Evolutionary conservation across 2,329 filamentous ascomycete species (phyloP).

Genomic region (Rhinocladiella mackenziei): DNA sequence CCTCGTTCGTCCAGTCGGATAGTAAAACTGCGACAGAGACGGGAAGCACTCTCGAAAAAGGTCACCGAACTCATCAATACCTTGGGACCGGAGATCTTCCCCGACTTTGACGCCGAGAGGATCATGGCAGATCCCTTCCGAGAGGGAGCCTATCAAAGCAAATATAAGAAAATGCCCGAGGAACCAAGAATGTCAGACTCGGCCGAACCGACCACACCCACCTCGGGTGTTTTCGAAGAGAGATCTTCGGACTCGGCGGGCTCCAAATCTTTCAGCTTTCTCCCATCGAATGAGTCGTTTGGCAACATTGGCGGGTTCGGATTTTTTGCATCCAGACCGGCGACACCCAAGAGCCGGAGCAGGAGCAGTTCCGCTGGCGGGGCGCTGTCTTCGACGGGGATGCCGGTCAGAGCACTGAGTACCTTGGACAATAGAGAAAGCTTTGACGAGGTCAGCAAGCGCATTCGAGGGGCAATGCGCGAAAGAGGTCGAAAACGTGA

Average conservation of each 20-base stretch:
- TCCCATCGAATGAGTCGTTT: conserved; percentile 89
- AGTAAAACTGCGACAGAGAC: conserved; percentile 67
- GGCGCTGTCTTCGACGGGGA: conserved; percentile 55
- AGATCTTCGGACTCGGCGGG: conserved; percentile 31
- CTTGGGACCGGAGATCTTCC: conserved; percentile 90
- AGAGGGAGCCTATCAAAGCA: conserved; percentile 32
- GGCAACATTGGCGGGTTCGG: conserved; percentile 81
- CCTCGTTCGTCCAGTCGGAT: conserved; percentile 82
- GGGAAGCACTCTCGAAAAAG: conserved; percentile 70
- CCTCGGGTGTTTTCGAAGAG: conserved; percentile 29
- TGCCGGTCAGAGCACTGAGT: conserved; percentile 68
- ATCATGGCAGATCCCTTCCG: conserved; percentile 57
- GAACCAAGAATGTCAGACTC: conserved; percentile 31
- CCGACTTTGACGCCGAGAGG: conserved; percentile 81
- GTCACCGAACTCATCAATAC: conserved; percentile 93
- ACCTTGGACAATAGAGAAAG: conserved; percentile 62
- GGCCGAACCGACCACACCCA: conserved; percentile 32
- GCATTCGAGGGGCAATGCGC: conserved; percentile 79
- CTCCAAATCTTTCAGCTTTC: conserved; percentile 37
- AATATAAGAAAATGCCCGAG: conserved; percentile 26
- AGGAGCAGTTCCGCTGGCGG: conserved; percentile 65
- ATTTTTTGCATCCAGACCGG: conserved; percentile 83
- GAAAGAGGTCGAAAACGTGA: conserved; percentile 61
- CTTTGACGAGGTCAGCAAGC: conserved; percentile 76
- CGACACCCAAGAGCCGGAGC: conserved; percentile 71